Base-by-base conservation (phyloP, 2,329 filamentous ascomycete genomes). In the Akanthomyces muscarius region DNA sequence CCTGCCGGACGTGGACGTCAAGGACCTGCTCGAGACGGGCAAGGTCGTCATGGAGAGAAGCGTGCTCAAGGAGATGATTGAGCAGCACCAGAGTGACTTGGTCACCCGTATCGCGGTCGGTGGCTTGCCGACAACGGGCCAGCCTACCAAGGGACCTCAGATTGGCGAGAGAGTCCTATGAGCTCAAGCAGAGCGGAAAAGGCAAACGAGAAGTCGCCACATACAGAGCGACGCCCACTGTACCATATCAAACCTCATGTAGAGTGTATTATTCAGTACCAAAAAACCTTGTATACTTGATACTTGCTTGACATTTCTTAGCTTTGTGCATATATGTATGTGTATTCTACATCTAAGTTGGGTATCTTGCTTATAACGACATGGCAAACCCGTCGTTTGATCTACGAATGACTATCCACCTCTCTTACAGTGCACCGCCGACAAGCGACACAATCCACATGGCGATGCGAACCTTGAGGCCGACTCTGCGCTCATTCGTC, bases 361-460 rank as follows among this genome's bases (percentile, higher is more conserved):
- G 60, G 60, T 55, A 55, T 55, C 41, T 55, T 53, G 50, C 28
- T 41, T 54, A 25, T 14, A 25, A 23, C 23, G 16, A 25, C 28
- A 58, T 21, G 38, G 25, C 30, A 1, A 45, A n/a, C n/a, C 41
- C 23, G 1, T 23, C 8, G 36, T 14, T 38, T 8, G 16, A 42
- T 21, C 16, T 2, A 48, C 10, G 13, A 28, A 30, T 10, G 16
- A 28, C 10, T 14, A 28, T n/a, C 0, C 2, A 16, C 36, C 42
- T 8, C 6, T 52, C 42, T 73, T 78, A 97, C 72, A 98, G 79
- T n/a, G 92, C 92, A 16, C 94, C 94, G 0, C 94, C 94, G 8
- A 97, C 84, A 41, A 91, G 80, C 69, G 87, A 85, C 5, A 97
- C 93, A 76, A 97, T 89, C 92, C 91, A 96, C 92, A 98, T 97